Evolutionary conservation across 31 red algal genomes (phyloP).

Genomic region (Endocladia muricata): DNA sequence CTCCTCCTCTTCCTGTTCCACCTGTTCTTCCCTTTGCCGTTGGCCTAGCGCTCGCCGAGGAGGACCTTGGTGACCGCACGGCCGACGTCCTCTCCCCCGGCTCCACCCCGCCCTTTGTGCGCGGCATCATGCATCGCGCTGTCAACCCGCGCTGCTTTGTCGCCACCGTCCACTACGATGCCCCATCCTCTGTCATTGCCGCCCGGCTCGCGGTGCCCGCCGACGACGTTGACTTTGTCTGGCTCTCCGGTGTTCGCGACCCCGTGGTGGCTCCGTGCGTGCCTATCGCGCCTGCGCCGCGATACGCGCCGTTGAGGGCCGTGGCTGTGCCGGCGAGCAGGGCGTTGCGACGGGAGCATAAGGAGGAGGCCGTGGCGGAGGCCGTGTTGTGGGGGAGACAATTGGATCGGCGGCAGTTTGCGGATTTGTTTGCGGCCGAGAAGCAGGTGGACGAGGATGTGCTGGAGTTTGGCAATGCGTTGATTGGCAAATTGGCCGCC

Average conservation of each 20-base stretch:
- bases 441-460: neutral
- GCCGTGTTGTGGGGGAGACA: neutral
- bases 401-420: neutral
- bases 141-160: slow-evolving; percentile 5
- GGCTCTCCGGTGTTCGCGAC: too few species aligned
- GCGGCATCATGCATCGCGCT: slow-evolving; percentile 11
- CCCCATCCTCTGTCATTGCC: neutral
- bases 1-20: neutral
- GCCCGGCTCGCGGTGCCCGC: neutral
- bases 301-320: neutral
- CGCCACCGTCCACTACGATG: neutral
- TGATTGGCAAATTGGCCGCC: neutral
- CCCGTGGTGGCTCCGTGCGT: too few species aligned
- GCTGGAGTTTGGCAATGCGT: neutral
- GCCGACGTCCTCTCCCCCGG: neutral
- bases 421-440: neutral
- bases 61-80: slow-evolving; percentile 7
- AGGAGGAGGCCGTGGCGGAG: neutral
- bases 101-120: neutral
- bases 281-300: too few species aligned
- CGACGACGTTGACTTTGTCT: neutral
- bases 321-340: neutral
- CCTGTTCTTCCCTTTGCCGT: slow-evolving; percentile 12
- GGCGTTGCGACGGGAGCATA: neutral
- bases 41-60: neutral